These are phyloP conservation scores for Dalbergia oliveri DNA, from an alignment of 306 rosid species.

Conservation along the genomic window DNA sequence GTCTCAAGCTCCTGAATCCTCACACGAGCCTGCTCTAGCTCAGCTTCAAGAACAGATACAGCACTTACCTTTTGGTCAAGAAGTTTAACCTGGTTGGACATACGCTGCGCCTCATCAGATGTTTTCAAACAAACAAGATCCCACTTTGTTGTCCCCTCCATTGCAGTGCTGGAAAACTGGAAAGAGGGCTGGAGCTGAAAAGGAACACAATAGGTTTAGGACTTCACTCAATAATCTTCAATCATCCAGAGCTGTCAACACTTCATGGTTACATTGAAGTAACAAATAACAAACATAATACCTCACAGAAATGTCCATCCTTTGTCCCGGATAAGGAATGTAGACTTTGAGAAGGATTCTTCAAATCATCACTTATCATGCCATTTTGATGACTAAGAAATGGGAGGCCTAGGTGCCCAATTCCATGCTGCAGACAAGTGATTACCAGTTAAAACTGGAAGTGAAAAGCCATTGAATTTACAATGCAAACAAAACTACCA, in stretches of 20 bases:
- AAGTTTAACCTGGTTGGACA: conserved; percentile 69
- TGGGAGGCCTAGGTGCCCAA: conserved; percentile 58
- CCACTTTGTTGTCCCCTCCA: conserved; percentile 97
- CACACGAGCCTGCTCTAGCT: conserved; percentile 77
- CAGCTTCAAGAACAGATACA: conserved; percentile 79
- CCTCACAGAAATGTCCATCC: conserved; percentile 77
- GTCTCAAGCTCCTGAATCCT: conserved; percentile 87
- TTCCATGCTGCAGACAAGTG: conserved; percentile 63
- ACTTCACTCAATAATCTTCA: conserved; percentile 18
- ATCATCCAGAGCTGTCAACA: conserved; percentile 13
- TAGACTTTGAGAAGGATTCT: conserved; percentile 69
- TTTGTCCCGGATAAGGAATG: conserved; percentile 56
- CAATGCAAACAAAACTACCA: conserved; percentile 25
- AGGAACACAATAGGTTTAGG: conserved; percentile 17
- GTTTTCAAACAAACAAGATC: conserved; percentile 73
- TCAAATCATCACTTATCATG: conserved; percentile 62
- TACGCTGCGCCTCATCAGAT: conserved; percentile 65
- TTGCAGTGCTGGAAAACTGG: conserved; percentile 69
- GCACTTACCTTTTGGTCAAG: conserved; percentile 72
- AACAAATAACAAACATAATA: conserved; percentile 47
- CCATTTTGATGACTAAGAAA: conserved; percentile 56
- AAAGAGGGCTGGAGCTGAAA: conserved; percentile 63
- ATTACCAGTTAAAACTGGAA: conserved; percentile 38
- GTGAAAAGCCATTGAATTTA: conserved; percentile 19
- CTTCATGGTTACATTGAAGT: conserved; percentile 4